Conservation (phyloP, 148 eudicot species). For the Vaccinium vitisidaea region DNA sequence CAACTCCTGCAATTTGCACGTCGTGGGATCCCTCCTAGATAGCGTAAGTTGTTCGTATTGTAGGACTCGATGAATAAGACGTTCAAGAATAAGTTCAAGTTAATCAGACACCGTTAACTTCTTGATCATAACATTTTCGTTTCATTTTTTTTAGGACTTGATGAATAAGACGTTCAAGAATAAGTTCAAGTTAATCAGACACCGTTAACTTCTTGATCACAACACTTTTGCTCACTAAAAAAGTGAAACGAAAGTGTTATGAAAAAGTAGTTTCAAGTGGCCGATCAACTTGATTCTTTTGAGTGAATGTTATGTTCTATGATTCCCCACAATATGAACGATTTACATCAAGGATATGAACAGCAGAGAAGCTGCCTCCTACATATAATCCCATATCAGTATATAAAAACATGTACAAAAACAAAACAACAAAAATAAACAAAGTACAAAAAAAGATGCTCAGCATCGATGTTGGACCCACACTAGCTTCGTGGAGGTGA, state of each 20-base stretch:
- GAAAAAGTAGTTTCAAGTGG: neutral
- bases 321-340: neutral
- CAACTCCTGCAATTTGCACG: neutral
- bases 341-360: neutral
- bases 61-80: neutral
- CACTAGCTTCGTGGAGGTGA: no score
- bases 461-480: no score
- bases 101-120: neutral
- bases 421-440: no score
- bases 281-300: neutral
- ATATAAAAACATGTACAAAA: no score
- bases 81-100: neutral
- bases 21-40: neutral
- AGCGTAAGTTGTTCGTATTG: neutral
- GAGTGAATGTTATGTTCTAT: neutral
- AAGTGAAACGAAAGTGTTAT: neutral
- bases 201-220: neutral
- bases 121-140: no score
- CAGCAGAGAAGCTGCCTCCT: no score
- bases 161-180: neutral
- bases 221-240: no score
- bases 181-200: neutral
- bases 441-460: no score
- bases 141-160: no score
- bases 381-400: no score